These are phyloP conservation scores for Deuterostichococcus epilithicus DNA, from an alignment of 139 green algal genomes.

Conservation along the genomic window DNA sequence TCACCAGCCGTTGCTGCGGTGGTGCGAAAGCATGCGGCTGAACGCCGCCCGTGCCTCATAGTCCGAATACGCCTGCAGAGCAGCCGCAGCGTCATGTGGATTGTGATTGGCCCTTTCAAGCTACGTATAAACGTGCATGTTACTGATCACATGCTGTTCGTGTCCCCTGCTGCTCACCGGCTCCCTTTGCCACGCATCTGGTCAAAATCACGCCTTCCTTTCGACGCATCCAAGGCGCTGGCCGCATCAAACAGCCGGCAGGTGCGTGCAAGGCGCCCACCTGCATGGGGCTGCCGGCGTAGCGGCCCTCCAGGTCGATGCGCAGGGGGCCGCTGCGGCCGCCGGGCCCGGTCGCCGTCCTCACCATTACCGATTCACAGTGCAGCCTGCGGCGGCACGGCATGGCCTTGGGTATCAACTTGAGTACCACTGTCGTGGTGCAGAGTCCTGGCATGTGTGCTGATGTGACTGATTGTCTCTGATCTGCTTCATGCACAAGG, in stretches of 20 bases:
- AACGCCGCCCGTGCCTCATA: conserved; percentile 33
- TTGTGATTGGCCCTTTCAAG: neutral
- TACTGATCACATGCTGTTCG: too few relatives aligned
- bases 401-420: too few relatives aligned
- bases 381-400: conserved; percentile 13
- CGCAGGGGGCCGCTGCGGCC: conserved; percentile 36
- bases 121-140: neutral
- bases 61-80: conserved; percentile 3
- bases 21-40: conserved; percentile 21
- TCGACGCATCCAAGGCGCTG: neutral
- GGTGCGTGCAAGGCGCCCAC: neutral
- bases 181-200: too few relatives aligned
- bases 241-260: neutral
- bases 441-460: too few relatives aligned
- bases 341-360: conserved; percentile 38
- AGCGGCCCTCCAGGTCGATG: conserved; percentile 31
- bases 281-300: conserved; percentile 36
- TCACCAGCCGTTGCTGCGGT: conserved; percentile 18
- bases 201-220: neutral
- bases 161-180: too few relatives aligned
- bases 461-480: too few relatives aligned
- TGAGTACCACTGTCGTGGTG: too few relatives aligned
- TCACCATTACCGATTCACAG: conserved; percentile 24
- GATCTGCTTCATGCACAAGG: too few relatives aligned
- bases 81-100: neutral